These are phyloP conservation scores for Podila epigama DNA, from an alignment of 192 early-diverging fungal species.

Conservation along the genomic window DNA sequence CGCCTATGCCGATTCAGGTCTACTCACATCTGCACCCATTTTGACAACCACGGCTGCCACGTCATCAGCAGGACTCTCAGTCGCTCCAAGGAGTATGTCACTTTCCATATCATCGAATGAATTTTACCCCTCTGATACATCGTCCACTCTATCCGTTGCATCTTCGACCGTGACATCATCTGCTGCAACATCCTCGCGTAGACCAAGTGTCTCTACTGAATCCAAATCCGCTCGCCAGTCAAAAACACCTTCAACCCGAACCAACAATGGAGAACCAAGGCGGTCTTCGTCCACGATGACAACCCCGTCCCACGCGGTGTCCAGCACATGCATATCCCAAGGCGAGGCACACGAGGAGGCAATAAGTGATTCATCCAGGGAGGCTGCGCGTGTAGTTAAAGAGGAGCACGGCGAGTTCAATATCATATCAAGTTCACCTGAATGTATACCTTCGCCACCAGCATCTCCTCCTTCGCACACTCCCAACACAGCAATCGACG, in stretches of 20 bases:
- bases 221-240: background rate
- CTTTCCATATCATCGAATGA: constrained; percentile 1
- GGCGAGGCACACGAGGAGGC: background rate
- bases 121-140: background rate
- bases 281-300: constrained; percentile 4
- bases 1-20: background rate
- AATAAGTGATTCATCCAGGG: background rate
- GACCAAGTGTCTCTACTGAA: background rate
- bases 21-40: background rate
- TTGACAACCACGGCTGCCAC: background rate
- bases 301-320: constrained; percentile 2
- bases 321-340: too few relatives aligned
- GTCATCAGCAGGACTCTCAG: background rate
- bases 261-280: background rate
- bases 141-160: background rate
- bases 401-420: constrained; percentile 15
- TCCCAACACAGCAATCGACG: too few relatives aligned
- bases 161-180: background rate
- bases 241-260: background rate
- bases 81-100: background rate
- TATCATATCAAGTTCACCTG: background rate
- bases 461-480: constrained; percentile 9
- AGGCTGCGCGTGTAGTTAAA: too few relatives aligned
- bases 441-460: constrained; percentile 7
- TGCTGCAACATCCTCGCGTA: background rate